phyloP scores from a whole-genome alignment of 495 filamentous ascomycete species.

The Lasiosphaeriaceae sp. region DNA sequence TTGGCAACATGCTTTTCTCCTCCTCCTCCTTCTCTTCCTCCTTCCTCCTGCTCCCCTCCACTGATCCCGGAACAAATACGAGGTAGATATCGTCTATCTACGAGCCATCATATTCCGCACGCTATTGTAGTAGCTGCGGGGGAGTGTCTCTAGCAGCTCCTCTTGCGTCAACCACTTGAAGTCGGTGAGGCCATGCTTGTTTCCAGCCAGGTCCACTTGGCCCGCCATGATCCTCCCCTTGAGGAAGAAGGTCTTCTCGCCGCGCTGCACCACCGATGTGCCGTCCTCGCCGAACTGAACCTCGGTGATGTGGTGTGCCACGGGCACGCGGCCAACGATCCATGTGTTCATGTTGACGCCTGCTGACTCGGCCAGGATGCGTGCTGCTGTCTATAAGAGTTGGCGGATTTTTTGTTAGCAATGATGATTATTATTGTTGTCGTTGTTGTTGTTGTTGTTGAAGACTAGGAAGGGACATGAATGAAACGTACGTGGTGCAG shows the following conservation, averaged over 20 bases:
- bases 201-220: slow-evolving; percentile 75
- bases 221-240: slow-evolving; percentile 94
- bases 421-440: too few relatives aligned
- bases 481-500: slow-evolving; percentile 65
- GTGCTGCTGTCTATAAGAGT: slow-evolving; percentile 65
- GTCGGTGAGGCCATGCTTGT: slow-evolving; percentile 68
- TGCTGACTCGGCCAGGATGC: slow-evolving; percentile 68
- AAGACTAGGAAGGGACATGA: not conserved
- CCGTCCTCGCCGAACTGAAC: slow-evolving; percentile 34
- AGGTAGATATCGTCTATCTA: slow-evolving; percentile 4
- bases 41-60: not conserved
- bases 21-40: not conserved
- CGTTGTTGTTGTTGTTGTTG: not conserved
- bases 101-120: slow-evolving; percentile 74
- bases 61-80: too few relatives aligned
- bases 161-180: slow-evolving; percentile 92
- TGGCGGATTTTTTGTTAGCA: not conserved
- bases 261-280: slow-evolving; percentile 34
- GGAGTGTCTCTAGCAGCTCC: slow-evolving; percentile 66
- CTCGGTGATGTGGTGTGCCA: slow-evolving; percentile 67
- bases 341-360: slow-evolving; percentile 99
- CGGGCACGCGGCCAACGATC: slow-evolving; percentile 86
- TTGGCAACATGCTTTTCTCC: too few relatives aligned
- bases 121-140: slow-evolving; percentile 61
- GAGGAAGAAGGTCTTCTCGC: slow-evolving; percentile 91